phyloP scores from a whole-genome alignment of 768 basidiomycete genomes.

The Crucibulum laeve region DNA sequence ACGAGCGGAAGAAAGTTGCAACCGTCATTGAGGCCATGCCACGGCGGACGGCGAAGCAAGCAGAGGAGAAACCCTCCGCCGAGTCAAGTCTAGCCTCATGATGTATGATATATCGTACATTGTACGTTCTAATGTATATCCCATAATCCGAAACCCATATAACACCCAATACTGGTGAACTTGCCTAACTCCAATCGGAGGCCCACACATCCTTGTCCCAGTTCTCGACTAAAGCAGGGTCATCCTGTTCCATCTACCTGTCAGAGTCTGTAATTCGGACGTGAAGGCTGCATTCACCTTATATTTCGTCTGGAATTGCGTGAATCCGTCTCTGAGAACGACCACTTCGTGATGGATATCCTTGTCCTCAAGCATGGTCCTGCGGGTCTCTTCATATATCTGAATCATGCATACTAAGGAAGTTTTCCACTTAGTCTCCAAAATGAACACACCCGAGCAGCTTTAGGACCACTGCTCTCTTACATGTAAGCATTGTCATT shows the following conservation, averaged over 20 bases:
- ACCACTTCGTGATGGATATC: conserved; percentile 49
- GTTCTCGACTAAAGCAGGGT: conserved; percentile 69
- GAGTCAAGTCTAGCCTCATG: background rate
- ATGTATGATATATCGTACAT: background rate
- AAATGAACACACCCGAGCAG: conserved; percentile 54
- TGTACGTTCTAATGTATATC: background rate
- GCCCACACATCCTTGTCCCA: conserved; percentile 70
- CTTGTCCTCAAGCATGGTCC: conserved; percentile 37
- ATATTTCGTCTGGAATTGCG: conserved; percentile 63
- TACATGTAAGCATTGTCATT: conserved; percentile 6
- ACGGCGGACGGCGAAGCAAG: conserved; percentile 43
- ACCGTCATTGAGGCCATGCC: conserved; percentile 61
- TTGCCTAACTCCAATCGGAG: conserved; percentile 23
- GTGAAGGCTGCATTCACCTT: conserved; percentile 35
- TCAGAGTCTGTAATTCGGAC: conserved; percentile 3
- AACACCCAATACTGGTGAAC: background rate
- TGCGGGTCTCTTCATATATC: conserved; percentile 68
- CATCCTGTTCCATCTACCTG: conserved; percentile 34
- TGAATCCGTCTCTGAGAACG: conserved; percentile 71
- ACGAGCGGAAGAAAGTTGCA: conserved; percentile 51
- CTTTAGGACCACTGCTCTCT: conserved; percentile 57
- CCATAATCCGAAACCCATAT: conserved; percentile 10
- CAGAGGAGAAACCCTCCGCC: conserved; percentile 15
- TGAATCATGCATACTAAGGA: conserved; percentile 15
- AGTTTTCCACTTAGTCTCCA: no score